phyloP scores from a whole-genome alignment of 1,284 basidiomycete genomes.

The Hemileia vastatrix region DNA sequence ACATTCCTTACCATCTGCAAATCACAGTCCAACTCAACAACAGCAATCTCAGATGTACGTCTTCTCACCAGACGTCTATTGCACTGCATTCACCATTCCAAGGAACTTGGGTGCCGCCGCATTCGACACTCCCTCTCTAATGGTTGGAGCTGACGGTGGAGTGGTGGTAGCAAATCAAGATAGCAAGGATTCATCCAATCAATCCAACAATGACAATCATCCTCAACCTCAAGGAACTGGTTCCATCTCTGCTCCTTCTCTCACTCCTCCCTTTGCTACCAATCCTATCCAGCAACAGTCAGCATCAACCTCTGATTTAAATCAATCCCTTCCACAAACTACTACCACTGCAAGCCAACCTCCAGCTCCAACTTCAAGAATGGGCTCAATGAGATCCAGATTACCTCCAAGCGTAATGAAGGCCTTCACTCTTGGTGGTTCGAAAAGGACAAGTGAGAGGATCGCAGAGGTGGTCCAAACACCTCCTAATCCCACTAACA shows the following conservation, averaged over 20 bases:
- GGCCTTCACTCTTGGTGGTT: conserved; percentile 37
- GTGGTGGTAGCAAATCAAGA: no score
- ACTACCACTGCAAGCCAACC: neutral
- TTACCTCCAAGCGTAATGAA: conserved; percentile 37
- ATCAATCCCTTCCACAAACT: neutral
- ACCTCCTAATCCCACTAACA: neutral
- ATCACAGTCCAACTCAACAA: no score
- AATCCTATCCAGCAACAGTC: neutral
- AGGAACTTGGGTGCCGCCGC: conserved; percentile 26
- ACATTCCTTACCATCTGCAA: no score
- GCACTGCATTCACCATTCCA: conserved; percentile 36
- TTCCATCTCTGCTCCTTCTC: conserved; percentile 1
- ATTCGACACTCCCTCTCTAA: conserved; percentile 19
- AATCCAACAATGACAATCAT: conserved; percentile 1
- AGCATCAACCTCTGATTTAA: no score
- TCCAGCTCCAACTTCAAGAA: neutral
- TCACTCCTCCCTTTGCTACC: conserved; percentile 27
- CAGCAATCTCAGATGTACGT: neutral
- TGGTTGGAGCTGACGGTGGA: neutral
- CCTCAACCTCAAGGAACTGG: conserved; percentile 12
- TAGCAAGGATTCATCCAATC: neutral
- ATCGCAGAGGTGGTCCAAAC: conserved; percentile 31
- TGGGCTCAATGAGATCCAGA: conserved; percentile 38
- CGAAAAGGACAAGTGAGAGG: conserved; percentile 35
- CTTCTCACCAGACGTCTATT: conserved; percentile 30